These are phyloP conservation scores for Datisca glomerata DNA, from an alignment of 306 rosid species.

Conservation along the genomic window DNA sequence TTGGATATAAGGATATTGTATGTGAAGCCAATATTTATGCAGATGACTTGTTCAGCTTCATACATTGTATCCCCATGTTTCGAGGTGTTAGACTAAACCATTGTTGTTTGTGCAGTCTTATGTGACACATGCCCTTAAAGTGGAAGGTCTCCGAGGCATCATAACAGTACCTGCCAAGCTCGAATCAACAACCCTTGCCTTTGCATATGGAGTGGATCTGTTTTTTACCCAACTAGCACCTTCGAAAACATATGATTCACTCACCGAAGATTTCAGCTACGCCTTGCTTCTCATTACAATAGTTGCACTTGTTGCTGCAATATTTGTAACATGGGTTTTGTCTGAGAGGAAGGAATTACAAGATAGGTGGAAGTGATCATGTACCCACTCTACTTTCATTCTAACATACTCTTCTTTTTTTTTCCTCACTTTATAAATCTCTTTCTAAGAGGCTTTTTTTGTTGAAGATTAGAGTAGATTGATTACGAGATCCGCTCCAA, in stretches of 20 bases:
- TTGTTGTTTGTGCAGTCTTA: constrained; percentile 80
- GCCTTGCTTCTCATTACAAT: constrained; percentile 91
- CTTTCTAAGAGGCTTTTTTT: too few relatives aligned
- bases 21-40: too few relatives aligned
- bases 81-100: too few relatives aligned
- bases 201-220: constrained; percentile 87
- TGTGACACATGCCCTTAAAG: constrained; percentile 69
- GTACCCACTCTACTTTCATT: too few relatives aligned
- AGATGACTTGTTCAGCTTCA: too few relatives aligned
- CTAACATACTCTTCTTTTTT: too few relatives aligned
- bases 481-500: too few relatives aligned
- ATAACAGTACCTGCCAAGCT: constrained; percentile 79
- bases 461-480: too few relatives aligned
- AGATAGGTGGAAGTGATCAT: constrained; percentile 93
- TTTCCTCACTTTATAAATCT: too few relatives aligned
- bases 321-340: constrained; percentile 72
- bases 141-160: constrained; percentile 82
- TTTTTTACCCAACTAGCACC: constrained; percentile 87
- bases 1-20: too few relatives aligned
- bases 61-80: too few relatives aligned
- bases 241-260: constrained; percentile 83
- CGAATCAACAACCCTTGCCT: constrained; percentile 89
- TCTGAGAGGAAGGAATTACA: constrained; percentile 85
- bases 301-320: constrained; percentile 75
- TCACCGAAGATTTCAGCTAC: constrained; percentile 99